Evolutionary conservation across 768 basidiomycete genomes (phyloP), one percentile per base, ranked within the genome.

Genomic region (Lentinula sp.): DNA sequence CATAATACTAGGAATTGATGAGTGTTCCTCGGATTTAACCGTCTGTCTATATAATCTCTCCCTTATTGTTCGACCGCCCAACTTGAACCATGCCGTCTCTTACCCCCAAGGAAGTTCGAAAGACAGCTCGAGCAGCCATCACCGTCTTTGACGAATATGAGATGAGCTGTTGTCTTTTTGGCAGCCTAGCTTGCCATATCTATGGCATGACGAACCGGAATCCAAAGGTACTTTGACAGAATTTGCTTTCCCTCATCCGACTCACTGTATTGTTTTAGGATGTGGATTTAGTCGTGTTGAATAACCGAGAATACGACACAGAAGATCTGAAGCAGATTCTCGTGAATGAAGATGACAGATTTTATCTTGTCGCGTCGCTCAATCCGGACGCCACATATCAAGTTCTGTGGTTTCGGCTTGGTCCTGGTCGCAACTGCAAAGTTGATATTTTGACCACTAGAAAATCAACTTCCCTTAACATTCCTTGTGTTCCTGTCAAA

Each of bases 381-480:
- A 32, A 61, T 37, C 60, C 60, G 18, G 10, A 28, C 20, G 52
- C 49, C 10, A 61, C 60, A n/a, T 61, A 61, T 43, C 51, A 35
- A 35, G 51, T 61, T 6, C 41, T 61, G 8, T 46, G 37, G 33
- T 61, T 28, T 35, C 15, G 6, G 12, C 9, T 56, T 52, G 33
- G 28, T 23, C 33, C 16, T 28, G 9, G 32, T 13, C 61, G 55
- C 13, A 18, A 2, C 4, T 73, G 71, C 67, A 74, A 73, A 53
- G 68, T 74, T 16, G 73, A 74, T 62, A 66, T 74, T 55, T 68
- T 74, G 15, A 51, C 70, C 36, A 71, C 73, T 0, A 71, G 71
- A 4, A 59, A 33, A 23, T 39, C 63, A 23, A 55, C 72, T 32
- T 64, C 67, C 46, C 65, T 73, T 49, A 16, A 59, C 36, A 49